Evolutionary conservation across 2,329 filamentous ascomycete species (phyloP), one percentile per base, ranked within the genome.

Genomic region (Diaporthe sp.): DNA sequence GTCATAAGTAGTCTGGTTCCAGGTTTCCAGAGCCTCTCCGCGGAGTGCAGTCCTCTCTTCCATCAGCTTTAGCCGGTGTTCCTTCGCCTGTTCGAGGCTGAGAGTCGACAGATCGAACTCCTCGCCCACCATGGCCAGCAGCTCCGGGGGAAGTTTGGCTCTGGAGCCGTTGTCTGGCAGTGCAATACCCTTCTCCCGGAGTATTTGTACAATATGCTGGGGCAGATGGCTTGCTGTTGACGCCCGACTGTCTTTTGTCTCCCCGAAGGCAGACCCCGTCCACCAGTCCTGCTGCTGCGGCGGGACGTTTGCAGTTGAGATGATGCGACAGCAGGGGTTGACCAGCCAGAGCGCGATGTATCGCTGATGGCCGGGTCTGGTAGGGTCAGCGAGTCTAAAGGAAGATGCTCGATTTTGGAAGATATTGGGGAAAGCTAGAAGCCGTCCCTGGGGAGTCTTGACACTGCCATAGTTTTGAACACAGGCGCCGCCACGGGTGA

Each of bases 301-400:
- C 28, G 86, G 85, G n/a, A 87, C 84, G 39, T 86, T 87, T 42
- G 84, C 83, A 13, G 86, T 87, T 1, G 84, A 84, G 74, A 86
- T 81, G 82, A 87, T 72, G 1, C 86, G 86, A 1, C 84, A 78
- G 28, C 86, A 79, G 0, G 91, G 92, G 79, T 93, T 90, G 2
- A 93, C 87, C 2, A 93, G 85, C 79, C 90, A 93, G 13, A 93
- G 82, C 0, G 89, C 90, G 4, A 93, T 82, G 65, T 92, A 89
- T 79, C 90, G 90, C 25, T 90, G 85, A 78, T 92, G 89, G 2
- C 92, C 91, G 0, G 89, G 86, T 28, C 84, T 86, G 0, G 87
- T 86, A 4, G 80, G 81, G 78, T 93, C 91, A 0, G 77, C 81
- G 0, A 93, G 86, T 9, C 81, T 77, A 78, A 92, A 92, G 0